phyloP scores from a whole-genome alignment of 2,329 filamentous ascomycete species.

The Verticillium dahliae region DNA sequence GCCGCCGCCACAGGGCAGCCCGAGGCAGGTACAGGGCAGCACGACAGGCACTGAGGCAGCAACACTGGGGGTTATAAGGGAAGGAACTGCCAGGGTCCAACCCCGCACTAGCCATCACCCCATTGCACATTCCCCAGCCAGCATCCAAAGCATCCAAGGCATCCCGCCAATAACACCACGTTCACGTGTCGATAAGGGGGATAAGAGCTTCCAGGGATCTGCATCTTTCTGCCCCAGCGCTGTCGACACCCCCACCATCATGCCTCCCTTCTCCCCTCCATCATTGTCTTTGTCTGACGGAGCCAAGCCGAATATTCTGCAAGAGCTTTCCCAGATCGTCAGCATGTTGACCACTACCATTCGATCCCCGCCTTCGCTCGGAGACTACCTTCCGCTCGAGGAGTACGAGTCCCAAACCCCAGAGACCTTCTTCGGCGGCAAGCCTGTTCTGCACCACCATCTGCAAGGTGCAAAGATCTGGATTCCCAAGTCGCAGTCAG shows the following conservation, averaged over 20 bases:
- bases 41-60: not conserved
- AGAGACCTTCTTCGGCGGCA: constrained; percentile 62
- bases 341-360: constrained; percentile 48
- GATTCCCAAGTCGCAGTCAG: constrained; percentile 47
- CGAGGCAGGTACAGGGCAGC: not conserved
- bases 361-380: constrained; percentile 44
- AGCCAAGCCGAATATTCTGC: not conserved
- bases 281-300: not conserved
- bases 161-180: not conserved
- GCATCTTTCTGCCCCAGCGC: not conserved
- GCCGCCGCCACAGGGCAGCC: not conserved
- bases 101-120: not conserved
- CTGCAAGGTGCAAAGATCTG: constrained; percentile 50
- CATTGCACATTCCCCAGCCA: not conserved
- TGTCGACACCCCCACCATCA: too few species aligned
- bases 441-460: constrained; percentile 64
- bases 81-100: not conserved
- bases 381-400: constrained; percentile 56
- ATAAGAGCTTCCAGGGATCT: not conserved
- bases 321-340: constrained; percentile 4
- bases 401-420: constrained; percentile 71
- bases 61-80: not conserved
- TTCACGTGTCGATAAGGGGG: not conserved
- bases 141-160: not conserved
- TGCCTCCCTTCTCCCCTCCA: not conserved